Evolutionary conservation across 2,329 filamentous ascomycete species (phyloP).

Genomic region (Penicillium sp.): DNA sequence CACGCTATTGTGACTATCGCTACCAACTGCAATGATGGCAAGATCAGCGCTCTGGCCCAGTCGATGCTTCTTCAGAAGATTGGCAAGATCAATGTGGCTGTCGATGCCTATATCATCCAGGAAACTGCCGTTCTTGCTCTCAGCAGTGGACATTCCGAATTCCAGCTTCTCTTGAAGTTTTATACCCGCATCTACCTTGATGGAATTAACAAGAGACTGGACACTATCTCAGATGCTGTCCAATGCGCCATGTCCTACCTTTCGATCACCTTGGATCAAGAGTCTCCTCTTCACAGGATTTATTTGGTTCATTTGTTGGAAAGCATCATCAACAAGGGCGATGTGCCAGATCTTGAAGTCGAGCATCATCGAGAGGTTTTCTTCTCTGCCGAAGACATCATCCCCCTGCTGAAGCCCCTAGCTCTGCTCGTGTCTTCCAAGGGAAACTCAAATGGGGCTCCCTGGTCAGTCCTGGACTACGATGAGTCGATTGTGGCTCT

Average conservation of each 20-base stretch:
- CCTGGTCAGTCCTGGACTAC: slow-evolving; percentile 36
- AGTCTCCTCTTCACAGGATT: slow-evolving; percentile 76
- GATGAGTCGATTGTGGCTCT: slow-evolving; percentile 73
- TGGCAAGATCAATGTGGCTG: slow-evolving; percentile 74
- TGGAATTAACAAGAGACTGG: slow-evolving; percentile 69
- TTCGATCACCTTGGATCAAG: slow-evolving; percentile 65
- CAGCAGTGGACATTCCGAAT: slow-evolving; percentile 76
- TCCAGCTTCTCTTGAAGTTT: slow-evolving; percentile 81
- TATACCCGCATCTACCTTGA: slow-evolving; percentile 75
- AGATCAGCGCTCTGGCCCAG: slow-evolving; percentile 89
- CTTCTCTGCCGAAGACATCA: slow-evolving; percentile 82
- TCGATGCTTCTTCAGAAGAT: slow-evolving; percentile 98
- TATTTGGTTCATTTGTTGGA: slow-evolving; percentile 85
- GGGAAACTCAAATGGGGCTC: slow-evolving; percentile 22
- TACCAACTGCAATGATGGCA: slow-evolving; percentile 76
- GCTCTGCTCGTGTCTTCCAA: slow-evolving; percentile 72
- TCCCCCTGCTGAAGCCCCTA: slow-evolving; percentile 83
- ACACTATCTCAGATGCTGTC: slow-evolving; percentile 71
- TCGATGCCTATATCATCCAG: slow-evolving; percentile 83
- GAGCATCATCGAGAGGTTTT: slow-evolving; percentile 77
- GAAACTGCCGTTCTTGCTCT: slow-evolving; percentile 79
- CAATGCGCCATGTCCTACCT: slow-evolving; percentile 78
- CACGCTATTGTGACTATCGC: slow-evolving; percentile 93
- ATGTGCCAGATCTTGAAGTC: slow-evolving; percentile 73
- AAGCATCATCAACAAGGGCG: slow-evolving; percentile 85